Conservation (phyloP, 2,329 filamentous ascomycete species). For the Setomelanomma holmii region DNA sequence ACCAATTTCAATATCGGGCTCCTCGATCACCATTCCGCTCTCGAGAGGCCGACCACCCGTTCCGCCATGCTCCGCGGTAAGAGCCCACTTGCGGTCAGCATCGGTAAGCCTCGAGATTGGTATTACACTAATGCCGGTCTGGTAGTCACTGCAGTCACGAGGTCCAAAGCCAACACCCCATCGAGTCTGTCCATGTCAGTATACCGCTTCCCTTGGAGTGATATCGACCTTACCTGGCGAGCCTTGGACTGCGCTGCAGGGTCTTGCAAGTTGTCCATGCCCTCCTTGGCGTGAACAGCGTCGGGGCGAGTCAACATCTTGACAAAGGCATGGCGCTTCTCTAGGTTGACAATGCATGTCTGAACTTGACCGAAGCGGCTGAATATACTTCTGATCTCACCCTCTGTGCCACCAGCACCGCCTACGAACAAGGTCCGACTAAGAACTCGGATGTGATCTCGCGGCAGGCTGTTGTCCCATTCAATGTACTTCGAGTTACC, state of each 20-base stretch:
- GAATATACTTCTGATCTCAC: constrained; percentile 83
- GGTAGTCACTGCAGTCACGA: constrained; percentile 95
- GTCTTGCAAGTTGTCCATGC: constrained; percentile 81
- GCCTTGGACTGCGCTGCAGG: constrained; percentile 73
- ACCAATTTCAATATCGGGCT: constrained; percentile 98
- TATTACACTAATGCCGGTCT: constrained; percentile 89
- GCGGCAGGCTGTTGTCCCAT: constrained; percentile 75
- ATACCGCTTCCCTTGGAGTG: neutral
- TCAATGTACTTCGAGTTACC: constrained; percentile 75
- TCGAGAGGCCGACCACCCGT: constrained; percentile 85
- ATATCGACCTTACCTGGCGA: constrained; percentile 46
- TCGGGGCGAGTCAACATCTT: constrained; percentile 95
- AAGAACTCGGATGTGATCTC: constrained; percentile 79
- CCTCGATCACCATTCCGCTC: constrained; percentile 86
- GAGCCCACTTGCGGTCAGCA: constrained; percentile 95
- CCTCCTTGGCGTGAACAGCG: constrained; percentile 81
- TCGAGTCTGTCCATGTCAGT: constrained; percentile 69
- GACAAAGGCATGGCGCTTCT: constrained; percentile 97
- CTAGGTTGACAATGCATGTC: constrained; percentile 96
- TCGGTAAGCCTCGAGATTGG: constrained; percentile 93
- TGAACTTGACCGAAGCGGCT: constrained; percentile 84
- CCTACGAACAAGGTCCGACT: constrained; percentile 97
- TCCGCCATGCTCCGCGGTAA: constrained; percentile 91
- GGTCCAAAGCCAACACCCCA: constrained; percentile 99
- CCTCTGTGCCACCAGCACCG: constrained; percentile 78